Percentiles rank a stretch among this genome's conserved stretches.
Evolutionary conservation across 345 rosid species (phyloP).

Genomic region (Ceriops tagal): DNA sequence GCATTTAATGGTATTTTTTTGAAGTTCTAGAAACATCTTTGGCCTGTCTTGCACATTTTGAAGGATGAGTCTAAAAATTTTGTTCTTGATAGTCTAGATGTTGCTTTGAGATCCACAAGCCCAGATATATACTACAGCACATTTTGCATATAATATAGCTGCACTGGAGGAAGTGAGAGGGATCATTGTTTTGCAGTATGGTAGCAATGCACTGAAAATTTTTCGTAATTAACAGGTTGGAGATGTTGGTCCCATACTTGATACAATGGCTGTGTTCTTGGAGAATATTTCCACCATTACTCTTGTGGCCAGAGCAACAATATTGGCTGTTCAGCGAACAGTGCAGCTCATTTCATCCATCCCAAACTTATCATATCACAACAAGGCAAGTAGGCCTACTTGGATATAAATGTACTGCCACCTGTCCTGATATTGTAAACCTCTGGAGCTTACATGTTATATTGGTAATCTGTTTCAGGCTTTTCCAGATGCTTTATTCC

Average conservation of each 20-base stretch:
- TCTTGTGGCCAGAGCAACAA: conserved; percentile 60
- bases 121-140: neutral
- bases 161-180: no score
- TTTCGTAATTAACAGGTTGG: conserved; percentile 56
- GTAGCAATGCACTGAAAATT: neutral
- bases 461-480: conserved; percentile 44
- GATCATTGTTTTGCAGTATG: neutral
- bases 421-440: conserved; percentile 12
- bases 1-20: neutral
- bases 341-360: conserved; percentile 60
- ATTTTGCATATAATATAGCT: neutral
- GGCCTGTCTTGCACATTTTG: neutral
- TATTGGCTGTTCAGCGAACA: conserved; percentile 60
- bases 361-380: conserved; percentile 68
- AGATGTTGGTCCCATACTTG: conserved; percentile 84
- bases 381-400: conserved; percentile 43
- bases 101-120: neutral
- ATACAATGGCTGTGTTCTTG: conserved; percentile 72
- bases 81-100: neutral
- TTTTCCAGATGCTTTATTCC: conserved; percentile 89
- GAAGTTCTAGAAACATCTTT: neutral
- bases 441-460: conserved; percentile 10
- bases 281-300: conserved; percentile 61
- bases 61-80: neutral
- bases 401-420: conserved; percentile 7